phyloP scores from a whole-genome alignment of 768 basidiomycete genomes.

The Hypsizygus marmoreus region DNA sequence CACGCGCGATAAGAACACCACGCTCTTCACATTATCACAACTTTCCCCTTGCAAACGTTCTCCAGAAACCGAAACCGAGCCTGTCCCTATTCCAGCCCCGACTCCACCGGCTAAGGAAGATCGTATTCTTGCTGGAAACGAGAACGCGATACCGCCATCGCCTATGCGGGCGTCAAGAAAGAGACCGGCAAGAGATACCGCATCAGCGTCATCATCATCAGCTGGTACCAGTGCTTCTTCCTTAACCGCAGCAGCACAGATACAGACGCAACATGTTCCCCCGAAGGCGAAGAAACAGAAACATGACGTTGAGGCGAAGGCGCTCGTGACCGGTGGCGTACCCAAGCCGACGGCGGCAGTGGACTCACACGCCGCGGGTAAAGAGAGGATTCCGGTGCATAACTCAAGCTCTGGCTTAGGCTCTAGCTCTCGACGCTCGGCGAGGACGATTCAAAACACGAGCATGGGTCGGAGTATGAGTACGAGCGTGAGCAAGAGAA shows the following conservation, averaged over 20 bases:
- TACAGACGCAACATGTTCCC: neutral
- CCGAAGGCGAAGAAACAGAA: too few relatives aligned
- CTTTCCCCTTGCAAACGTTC: constrained; percentile 50
- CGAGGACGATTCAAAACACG: neutral
- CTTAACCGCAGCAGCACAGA: constrained; percentile 32
- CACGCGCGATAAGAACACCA: constrained; percentile 8
- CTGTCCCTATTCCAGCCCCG: constrained; percentile 2
- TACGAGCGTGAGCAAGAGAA: neutral
- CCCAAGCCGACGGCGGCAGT: constrained; percentile 2
- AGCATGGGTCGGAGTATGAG: neutral
- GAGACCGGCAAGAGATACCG: constrained; percentile 44
- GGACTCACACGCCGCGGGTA: neutral
- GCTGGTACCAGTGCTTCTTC: constrained; percentile 12
- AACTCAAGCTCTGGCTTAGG: constrained; percentile 16
- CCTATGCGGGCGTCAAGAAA: constrained; percentile 49
- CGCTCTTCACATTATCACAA: constrained; percentile 49
- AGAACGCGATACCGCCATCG: constrained; percentile 29
- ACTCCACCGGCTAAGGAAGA: constrained; percentile 9
- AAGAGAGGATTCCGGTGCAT: neutral
- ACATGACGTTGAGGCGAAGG: too few relatives aligned
- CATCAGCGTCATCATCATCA: constrained; percentile 15
- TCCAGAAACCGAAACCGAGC: neutral
- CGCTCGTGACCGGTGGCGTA: neutral
- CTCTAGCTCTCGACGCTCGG: constrained; percentile 5
- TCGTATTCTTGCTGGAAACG: too few relatives aligned